Conservation (phyloP, 2,329 filamentous ascomycete genomes). For the Paecilomyces sp. region DNA sequence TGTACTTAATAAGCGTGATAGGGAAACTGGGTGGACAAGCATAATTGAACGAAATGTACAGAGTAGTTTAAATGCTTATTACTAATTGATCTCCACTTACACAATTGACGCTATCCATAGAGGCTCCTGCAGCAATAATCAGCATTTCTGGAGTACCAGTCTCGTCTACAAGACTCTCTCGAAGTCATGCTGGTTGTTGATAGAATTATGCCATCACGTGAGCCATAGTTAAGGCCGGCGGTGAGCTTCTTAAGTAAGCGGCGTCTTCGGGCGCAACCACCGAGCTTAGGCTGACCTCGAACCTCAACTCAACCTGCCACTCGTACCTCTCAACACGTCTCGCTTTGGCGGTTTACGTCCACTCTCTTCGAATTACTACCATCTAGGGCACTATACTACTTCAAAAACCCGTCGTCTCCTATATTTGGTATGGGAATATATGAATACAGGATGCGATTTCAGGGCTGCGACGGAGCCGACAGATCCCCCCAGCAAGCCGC, state of each 20-base stretch:
- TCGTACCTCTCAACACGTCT: slow-evolving; percentile 1
- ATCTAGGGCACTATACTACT: background rate
- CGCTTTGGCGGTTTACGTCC: background rate
- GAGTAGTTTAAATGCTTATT: background rate
- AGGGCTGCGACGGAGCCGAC: background rate
- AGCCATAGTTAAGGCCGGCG: background rate
- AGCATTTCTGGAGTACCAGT: slow-evolving; percentile 2
- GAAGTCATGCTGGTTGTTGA: background rate
- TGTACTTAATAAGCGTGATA: background rate
- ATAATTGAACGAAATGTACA: background rate
- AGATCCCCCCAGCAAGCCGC: background rate
- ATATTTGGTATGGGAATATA: background rate
- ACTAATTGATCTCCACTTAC: background rate
- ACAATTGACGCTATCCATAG: background rate
- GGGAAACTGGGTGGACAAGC: background rate
- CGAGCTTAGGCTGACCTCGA: background rate
- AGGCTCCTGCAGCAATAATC: slow-evolving; percentile 6
- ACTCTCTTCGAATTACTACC: slow-evolving; percentile 4
- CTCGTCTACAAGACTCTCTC: background rate
- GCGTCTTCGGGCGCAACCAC: background rate
- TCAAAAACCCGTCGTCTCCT: background rate
- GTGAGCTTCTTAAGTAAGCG: background rate
- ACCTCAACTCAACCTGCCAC: slow-evolving; percentile 3
- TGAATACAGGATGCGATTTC: background rate
- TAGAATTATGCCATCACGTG: background rate